Base-by-base conservation (phyloP, 106 monocot species). In the Allium fistulosum region DNA sequence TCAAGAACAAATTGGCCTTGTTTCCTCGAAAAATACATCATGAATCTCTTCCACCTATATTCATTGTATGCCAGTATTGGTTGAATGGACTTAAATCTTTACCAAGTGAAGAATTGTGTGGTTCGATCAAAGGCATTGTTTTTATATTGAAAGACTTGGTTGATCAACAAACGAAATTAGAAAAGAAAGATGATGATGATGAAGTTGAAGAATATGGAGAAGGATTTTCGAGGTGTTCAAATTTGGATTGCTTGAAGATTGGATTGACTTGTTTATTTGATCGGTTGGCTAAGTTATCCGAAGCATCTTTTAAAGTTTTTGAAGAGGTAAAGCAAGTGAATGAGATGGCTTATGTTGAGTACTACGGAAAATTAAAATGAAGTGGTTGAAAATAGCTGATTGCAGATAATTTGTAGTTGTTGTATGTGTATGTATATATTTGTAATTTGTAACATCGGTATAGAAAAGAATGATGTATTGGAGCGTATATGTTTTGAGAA, bases 11-110 rank as follows among this genome's bases (percentile, higher is more conserved):
- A 37, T 2, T 37, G 37, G 37, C 37, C 37, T 37, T 37, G 0
- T 37, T 4, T 37, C 4, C 37, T 37, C 37, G 37, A 5, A 37
- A 37, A 37, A 37, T 37, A 37, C 37, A 37, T 37, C 2, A 37
- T 37, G 37, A 37, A 45, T 84, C 84, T 58, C 51, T 66, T 66
- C 94, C 94, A 22, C 94, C 94, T 7, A 87, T 94, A 37, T 94
- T 94, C 63, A 76, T 87, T 49, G 76, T 90, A 11, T 90, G 86
- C 49, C 84, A 69, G 11, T 79, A 85, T 55, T 90, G 84, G 90
- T 58, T 78, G 8, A 66, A 68, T 18, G 78, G 82, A 68, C 58
- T 82, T 26, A 78, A 73, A 12, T 76, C 87, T n/a, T 68, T 94
- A 47, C 80, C 84, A 13, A 69, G 67, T 4, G 74, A 82, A 7